Evolutionary conservation across 352 stramenopile genomes (phyloP).

Genomic region (Phytophthora citricola): DNA sequence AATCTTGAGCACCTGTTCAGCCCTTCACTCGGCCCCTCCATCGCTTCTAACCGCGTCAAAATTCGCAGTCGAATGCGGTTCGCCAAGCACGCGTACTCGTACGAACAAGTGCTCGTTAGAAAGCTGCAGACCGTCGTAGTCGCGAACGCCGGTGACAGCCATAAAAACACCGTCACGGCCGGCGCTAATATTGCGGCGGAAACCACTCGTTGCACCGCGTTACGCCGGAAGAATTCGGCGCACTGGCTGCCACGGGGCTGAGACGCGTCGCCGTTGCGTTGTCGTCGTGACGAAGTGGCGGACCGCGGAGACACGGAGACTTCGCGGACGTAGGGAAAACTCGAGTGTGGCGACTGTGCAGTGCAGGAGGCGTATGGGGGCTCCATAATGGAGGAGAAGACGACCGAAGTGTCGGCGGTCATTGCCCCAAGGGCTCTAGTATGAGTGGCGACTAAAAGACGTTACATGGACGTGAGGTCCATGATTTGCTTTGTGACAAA

Average conservation of each 20-base stretch:
- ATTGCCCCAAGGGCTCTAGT: background rate
- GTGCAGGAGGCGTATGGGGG: constrained; percentile 1
- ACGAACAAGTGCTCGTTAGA: constrained; percentile 60
- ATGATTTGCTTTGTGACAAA: constrained; percentile 3
- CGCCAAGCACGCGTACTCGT: constrained; percentile 76
- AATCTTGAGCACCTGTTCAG: constrained; percentile 25
- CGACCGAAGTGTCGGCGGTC: constrained; percentile 8
- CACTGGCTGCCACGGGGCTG: constrained; percentile 7
- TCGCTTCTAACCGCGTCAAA: constrained; percentile 37
- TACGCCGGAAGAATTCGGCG: constrained; percentile 37
- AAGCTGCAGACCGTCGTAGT: constrained; percentile 70
- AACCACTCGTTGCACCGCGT: constrained; percentile 64
- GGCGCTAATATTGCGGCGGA: constrained; percentile 63
- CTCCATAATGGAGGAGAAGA: background rate
- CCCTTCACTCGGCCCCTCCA: constrained; percentile 33
- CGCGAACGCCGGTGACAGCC: constrained; percentile 64
- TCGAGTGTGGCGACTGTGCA: background rate
- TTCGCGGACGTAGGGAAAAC: constrained; percentile 14
- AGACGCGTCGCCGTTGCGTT: background rate
- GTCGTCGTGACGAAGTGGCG: constrained; percentile 10
- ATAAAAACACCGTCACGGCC: constrained; percentile 70
- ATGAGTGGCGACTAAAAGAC: constrained; percentile 23
- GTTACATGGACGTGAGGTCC: constrained; percentile 9
- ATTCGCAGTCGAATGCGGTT: constrained; percentile 68
- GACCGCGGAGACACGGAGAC: constrained; percentile 6